A percentile compares a stretch with the other conserved stretches of the same genome.
These are phyloP conservation scores for Fusarium mundagurra DNA, from an alignment of 2,329 filamentous ascomycete species.

Conservation along the genomic window DNA sequence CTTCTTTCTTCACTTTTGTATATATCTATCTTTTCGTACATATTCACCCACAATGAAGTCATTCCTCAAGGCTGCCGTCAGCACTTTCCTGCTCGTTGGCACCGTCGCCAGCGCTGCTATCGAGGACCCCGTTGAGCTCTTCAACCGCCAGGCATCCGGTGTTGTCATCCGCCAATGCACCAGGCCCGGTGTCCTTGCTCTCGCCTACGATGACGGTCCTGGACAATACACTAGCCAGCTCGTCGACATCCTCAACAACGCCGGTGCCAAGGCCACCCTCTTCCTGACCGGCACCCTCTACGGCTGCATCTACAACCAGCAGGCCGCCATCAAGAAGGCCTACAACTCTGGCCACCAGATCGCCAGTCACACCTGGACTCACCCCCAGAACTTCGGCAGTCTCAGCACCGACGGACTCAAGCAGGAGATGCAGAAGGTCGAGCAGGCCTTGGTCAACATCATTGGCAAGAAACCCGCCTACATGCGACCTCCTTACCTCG, in stretches of 20 bases:
- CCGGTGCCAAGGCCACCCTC: conserved; percentile 63
- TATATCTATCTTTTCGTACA: neutral
- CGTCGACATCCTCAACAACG: conserved; percentile 60
- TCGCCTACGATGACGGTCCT: conserved; percentile 66
- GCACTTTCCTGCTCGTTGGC: conserved; percentile 35
- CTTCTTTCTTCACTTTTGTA: neutral
- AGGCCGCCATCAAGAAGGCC: conserved; percentile 63
- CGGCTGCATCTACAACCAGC: conserved; percentile 61
- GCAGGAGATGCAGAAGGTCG: conserved; percentile 60
- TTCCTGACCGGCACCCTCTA: conserved; percentile 63
- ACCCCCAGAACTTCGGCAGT: conserved; percentile 54
- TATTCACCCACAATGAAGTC: conserved; percentile 15
- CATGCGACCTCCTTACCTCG: conserved; percentile 61
- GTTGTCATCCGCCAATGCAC: conserved; percentile 57
- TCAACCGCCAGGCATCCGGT: conserved; percentile 54
- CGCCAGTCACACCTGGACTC: conserved; percentile 64
- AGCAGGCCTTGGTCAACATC: conserved; percentile 62
- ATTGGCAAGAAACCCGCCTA: conserved; percentile 60
- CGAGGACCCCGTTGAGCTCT: conserved; percentile 48
- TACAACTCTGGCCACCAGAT: conserved; percentile 62
- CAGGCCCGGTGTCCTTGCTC: conserved; percentile 56
- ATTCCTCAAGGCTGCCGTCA: conserved; percentile 9
- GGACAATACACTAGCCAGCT: conserved; percentile 59
- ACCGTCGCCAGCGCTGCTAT: conserved; percentile 46
- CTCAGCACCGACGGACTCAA: conserved; percentile 52